A percentile compares a stretch with the other conserved stretches of the same genome.
Conservation (phyloP, 495 filamentous ascomycete species). For the Staphylotrichum longicolle region DNA sequence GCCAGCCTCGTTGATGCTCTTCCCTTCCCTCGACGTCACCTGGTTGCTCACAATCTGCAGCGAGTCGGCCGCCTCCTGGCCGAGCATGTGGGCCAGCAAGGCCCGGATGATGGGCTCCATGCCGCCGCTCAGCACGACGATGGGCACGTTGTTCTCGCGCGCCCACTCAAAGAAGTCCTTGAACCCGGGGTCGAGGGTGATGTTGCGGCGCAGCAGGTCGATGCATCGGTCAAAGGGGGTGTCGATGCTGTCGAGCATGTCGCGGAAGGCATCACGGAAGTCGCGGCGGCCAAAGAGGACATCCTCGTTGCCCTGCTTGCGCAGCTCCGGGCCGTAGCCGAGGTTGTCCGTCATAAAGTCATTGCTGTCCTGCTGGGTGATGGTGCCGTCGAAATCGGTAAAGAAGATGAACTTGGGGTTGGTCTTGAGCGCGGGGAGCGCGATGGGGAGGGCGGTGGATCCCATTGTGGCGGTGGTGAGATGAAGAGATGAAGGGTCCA, state of each 20-base stretch:
- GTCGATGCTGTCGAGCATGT: constrained; percentile 80
- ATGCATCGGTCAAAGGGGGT: constrained; percentile 80
- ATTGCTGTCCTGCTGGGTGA: constrained; percentile 89
- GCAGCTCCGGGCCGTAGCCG: constrained; percentile 68
- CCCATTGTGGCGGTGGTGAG: constrained; percentile 29
- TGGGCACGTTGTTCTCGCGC: constrained; percentile 75
- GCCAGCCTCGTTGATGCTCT: constrained; percentile 67
- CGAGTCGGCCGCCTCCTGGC: constrained; percentile 64
- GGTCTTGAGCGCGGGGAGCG: constrained; percentile 57
- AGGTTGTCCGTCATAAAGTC: constrained; percentile 93
- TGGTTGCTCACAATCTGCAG: constrained; percentile 86
- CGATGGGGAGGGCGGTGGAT: constrained; percentile 19
- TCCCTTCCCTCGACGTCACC: constrained; percentile 60
- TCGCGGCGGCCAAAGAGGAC: constrained; percentile 63
- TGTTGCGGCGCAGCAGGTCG: constrained; percentile 68
- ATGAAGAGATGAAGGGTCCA: background rate
- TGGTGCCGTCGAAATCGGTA: constrained; percentile 96
- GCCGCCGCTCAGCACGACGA: constrained; percentile 84
- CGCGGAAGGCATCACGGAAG: constrained; percentile 82
- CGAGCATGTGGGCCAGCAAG: constrained; percentile 73
- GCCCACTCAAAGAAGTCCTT: constrained; percentile 82
- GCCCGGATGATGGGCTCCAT: constrained; percentile 91
- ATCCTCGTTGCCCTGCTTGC: constrained; percentile 65
- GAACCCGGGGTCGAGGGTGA: constrained; percentile 84
- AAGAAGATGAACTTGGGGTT: constrained; percentile 90